A percentile compares a stretch with the other conserved stretches of the same genome.
These are phyloP conservation scores for Bipolaris zeicola DNA, from an alignment of 2,329 filamentous ascomycete genomes.

Conservation along the genomic window DNA sequence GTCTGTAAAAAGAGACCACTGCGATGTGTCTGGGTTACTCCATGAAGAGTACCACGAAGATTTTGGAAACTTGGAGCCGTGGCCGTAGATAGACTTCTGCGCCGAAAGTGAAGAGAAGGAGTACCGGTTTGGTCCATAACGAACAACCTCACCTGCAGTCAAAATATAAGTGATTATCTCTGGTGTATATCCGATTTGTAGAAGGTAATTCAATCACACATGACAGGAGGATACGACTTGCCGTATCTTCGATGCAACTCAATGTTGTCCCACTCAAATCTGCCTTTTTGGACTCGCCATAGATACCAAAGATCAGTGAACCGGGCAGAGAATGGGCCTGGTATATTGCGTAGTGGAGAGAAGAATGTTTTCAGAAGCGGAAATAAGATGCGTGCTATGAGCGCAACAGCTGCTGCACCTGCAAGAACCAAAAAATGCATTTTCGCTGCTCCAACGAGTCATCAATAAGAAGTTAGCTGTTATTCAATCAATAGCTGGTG, in stretches of 20 bases:
- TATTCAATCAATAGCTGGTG: no score
- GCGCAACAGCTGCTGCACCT: conserved; percentile 4
- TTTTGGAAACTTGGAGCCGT: conserved; percentile 28
- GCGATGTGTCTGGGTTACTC: conserved; percentile 31
- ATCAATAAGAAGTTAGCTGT: neutral
- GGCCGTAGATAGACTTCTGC: conserved; percentile 25
- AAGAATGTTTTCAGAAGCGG: conserved; percentile 7
- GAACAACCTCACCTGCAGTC: conserved; percentile 12
- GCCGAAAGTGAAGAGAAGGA: conserved; percentile 12
- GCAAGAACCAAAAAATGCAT: conserved; percentile 11
- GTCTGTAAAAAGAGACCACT: conserved; percentile 46
- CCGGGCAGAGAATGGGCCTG: conserved; percentile 15
- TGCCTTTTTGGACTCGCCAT: conserved; percentile 9
- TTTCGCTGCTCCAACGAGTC: neutral
- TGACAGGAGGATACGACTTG: neutral
- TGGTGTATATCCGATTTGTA: neutral
- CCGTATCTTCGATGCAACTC: conserved; percentile 20
- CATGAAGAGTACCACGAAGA: conserved; percentile 28
- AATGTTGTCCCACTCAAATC: conserved; percentile 16
- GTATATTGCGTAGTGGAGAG: conserved; percentile 15
- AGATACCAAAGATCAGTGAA: conserved; percentile 24
- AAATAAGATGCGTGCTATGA: conserved; percentile 12
- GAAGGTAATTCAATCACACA: neutral
- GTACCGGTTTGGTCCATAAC: conserved; percentile 17
- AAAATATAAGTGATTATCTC: neutral